Base-by-base conservation (phyloP, 345 rosid genomes). In the Eucalyptus marginata region DNA sequence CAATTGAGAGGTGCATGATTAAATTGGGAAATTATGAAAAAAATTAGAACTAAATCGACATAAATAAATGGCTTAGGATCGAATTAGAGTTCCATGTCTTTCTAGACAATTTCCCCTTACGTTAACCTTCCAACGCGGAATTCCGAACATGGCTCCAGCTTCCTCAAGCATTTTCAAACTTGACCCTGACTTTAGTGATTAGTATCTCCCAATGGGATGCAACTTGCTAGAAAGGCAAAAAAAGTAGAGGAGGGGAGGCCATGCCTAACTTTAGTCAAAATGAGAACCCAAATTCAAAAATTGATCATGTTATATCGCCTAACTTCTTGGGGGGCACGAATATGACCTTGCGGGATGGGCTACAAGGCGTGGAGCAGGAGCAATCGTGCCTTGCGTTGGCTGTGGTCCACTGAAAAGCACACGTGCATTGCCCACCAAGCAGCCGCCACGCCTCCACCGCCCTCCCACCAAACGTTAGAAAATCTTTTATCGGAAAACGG, bases 121-220 rank as follows among this genome's bases (percentile, higher is more conserved):
- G 4, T 51, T 17, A 51, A 51, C 56, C 25, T 52, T 20, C 25
- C 58, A 10, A 56, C 29, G 1, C 29, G 62, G 29, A 56, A 9
- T 2, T 56, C 6, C 1, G 24, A 56, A 4, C 24, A 4, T 56
- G 27, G 62, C 13, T 8, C 62, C 62, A 56, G 0, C 62, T 22
- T 24, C 62, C 27, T 56, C 0, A 56, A 12, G 62, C 62, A 56
- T 56, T 1, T 56, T 22, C 62, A 56, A 56, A 56, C 0, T 1
- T 56, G 62, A 56, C 62, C 9, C 27, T 24, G 62, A 24, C 62
- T 9, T 56, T 56, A 24, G 54, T 6, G 12, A 49, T 49, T 49
- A 49, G 10, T 2, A 10, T 25, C 29, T 25, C 62, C 62, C 27
- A 56, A 56, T 4, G 62, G 62, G 4, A 56, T 56, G 29, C 62